Base-by-base conservation (phyloP, 176 grass and related monocot species). In the Lolium rigidum region DNA sequence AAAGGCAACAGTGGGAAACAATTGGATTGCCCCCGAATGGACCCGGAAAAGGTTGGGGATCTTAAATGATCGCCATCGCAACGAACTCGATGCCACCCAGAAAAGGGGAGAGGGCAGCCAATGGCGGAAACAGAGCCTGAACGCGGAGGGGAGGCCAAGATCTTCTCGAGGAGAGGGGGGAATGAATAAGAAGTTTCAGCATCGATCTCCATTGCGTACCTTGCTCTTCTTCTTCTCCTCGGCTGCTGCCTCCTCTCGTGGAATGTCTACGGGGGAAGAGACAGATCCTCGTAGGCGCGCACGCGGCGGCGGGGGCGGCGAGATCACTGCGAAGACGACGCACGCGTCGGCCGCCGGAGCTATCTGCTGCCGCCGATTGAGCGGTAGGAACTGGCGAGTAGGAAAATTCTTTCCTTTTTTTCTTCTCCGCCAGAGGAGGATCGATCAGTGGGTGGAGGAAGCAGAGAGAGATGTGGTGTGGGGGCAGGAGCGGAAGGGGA, bases 1-100 rank as follows among this genome's bases (percentile, higher is more conserved):
- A 91, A 85, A 84, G 81, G 85, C 15, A 54, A 87, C 89, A 87
- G 85, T 83, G 69, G 81, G 81, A 84, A 91, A 84, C 89, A 88
- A 85, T 63, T 81, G 77, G 85, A 84, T 91, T 83, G 88, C 72
- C 77, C 59, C 70, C 39, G 9, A 21, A 75, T 76, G 85, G 85
- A 91, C 89, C 89, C 60, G 11, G 54, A 77, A 60, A 65, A 72
- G 70, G 81, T 0, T 65, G 85, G 82, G 50, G 89, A 91, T 81
- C 85, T 85, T 62, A 74, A 66, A 91, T 85, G 89, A 91, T 91
- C 89, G 22, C 48, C 69, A 49, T 2, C 76, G 43, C 80, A 79
- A 74, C 48, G 56, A 37, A 78, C 85, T 41, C 84, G 85, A 74
- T 37, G 70, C 7, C 55, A 10, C 25, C 46, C 64, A 10, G 41